Conservation (phyloP, 345 rosid species). For the Brassica nigra region DNA sequence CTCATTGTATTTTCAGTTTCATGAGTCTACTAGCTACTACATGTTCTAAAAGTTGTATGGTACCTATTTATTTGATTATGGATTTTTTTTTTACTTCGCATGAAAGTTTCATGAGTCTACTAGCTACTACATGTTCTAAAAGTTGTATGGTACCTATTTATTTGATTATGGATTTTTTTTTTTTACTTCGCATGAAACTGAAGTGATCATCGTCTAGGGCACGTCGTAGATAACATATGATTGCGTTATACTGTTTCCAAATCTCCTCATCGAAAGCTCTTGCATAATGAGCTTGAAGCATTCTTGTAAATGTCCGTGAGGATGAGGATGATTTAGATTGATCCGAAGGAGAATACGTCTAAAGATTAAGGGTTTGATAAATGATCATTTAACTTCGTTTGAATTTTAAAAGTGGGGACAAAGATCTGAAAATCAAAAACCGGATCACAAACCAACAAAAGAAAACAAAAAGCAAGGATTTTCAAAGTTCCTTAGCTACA, state of each 20-base stretch:
- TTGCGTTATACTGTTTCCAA: background rate
- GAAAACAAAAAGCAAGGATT: background rate
- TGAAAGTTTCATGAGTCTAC: background rate
- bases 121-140: background rate
- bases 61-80: background rate
- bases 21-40: background rate
- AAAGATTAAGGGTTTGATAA: background rate
- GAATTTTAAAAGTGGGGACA: background rate
- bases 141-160: background rate
- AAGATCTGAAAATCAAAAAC: background rate
- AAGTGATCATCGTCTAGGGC: background rate
- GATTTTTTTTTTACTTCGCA: background rate
- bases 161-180: background rate
- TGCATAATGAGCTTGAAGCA: background rate
- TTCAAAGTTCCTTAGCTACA: slow-evolving; percentile 22
- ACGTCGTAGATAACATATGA: background rate
- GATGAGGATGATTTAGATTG: background rate
- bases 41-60: background rate
- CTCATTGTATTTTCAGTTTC: background rate
- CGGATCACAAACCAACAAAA: slow-evolving; percentile 29
- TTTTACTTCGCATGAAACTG: background rate
- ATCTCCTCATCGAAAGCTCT: background rate
- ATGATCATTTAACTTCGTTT: background rate
- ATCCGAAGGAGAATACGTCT: background rate
- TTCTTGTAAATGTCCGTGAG: background rate